These are phyloP conservation scores for Cryphonectria carpinicola DNA, from an alignment of 2,329 filamentous ascomycete species.

Conservation along the genomic window DNA sequence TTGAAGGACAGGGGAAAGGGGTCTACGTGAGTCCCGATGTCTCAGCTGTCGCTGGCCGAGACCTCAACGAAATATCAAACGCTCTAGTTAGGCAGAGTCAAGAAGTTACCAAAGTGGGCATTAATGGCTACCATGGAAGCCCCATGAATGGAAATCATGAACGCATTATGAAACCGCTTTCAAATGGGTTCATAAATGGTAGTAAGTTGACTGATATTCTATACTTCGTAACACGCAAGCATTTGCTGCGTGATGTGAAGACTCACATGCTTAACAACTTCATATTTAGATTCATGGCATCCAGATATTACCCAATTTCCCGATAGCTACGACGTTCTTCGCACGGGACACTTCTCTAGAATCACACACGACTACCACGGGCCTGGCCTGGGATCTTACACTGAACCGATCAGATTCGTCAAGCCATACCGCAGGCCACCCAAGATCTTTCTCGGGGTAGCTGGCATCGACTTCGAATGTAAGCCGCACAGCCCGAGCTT, in stretches of 20 bases:
- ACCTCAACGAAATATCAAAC: neutral
- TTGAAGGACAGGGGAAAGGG: constrained; percentile 41
- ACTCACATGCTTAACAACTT: neutral
- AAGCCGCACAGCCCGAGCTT: neutral
- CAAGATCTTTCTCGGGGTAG: neutral
- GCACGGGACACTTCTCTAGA: neutral
- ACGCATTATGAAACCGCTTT: neutral
- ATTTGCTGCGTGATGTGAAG: neutral
- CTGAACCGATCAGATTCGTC: neutral
- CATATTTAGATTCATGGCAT: neutral
- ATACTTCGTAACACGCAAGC: neutral
- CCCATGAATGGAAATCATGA: no score
- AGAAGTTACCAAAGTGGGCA: neutral
- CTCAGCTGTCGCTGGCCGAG: neutral
- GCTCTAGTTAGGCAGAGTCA: neutral
- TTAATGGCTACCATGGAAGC: neutral
- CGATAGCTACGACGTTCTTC: neutral
- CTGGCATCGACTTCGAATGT: neutral
- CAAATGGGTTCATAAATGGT: neutral
- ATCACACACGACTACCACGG: neutral
- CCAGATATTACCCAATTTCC: neutral
- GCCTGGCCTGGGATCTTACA: neutral
- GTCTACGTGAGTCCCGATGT: neutral
- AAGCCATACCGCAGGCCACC: neutral
- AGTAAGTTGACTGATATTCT: neutral